Base-by-base conservation (phyloP, 352 stramenopile genomes). In the Plasmopara muralis region DNA sequence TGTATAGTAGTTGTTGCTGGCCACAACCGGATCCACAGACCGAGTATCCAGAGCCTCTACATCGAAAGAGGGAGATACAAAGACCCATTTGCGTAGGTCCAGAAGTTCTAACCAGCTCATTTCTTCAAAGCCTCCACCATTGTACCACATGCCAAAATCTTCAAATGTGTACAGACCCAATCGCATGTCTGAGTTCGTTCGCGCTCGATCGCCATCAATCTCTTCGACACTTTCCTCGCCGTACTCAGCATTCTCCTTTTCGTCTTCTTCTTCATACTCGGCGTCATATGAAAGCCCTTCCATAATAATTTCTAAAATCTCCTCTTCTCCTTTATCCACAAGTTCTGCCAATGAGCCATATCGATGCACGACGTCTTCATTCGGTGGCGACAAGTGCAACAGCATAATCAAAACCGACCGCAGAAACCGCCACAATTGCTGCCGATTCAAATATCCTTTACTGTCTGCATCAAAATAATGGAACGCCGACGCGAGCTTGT, bases 41-140 rank as follows among this genome's bases (percentile, higher is more conserved):
- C 80, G 57, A 1, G 70, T 66, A 35, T 94, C 81, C 9, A 94
- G 62, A 0, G 62, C 46, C 9, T 90, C 77, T 10, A 90, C 56
- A 10, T 73, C 63, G 29, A 95, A 93, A 2, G 65, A 55, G 8
- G 77, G 64, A 9, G 77, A 90, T 28, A 93, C 70, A 57, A 89
- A 92, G 12, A 72, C 57, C 85, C 82, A 95, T 47, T 95, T 95
- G 15, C 75, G 70, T 42, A 95, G 54, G 62, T 95, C 85, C 6
- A 95, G 67, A 31, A 95, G 49, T 57, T 95, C 85, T 7, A 95
- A 52, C 82, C 83, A 95, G 43, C 82, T 93, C 73, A 92, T 84
- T 2, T 60, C 68, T 47, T 81, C 76, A 45, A 75, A 91, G 0
- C 85, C 85, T 41, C 81, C 81, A 5, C 69, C 68, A 57, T 95